Conservation (phyloP, 352 stramenopile genomes). For the Phytophthora pisi region DNA sequence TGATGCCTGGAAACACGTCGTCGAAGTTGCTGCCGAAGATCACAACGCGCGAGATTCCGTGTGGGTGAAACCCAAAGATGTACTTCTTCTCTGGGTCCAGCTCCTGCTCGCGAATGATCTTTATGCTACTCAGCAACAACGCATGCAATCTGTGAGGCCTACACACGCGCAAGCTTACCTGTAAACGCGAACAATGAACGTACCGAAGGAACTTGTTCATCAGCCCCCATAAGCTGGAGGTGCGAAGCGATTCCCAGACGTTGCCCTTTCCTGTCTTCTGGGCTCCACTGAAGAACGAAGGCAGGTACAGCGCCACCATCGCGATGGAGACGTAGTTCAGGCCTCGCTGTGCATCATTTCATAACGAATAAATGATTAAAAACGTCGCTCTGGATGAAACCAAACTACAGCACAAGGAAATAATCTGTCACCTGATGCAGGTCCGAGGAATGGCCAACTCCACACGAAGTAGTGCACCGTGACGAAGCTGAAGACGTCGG, state of each 20-base stretch:
- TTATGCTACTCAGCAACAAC: constrained; percentile 23
- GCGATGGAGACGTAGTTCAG: constrained; percentile 43
- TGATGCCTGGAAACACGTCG: constrained; percentile 35
- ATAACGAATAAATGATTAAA: background rate
- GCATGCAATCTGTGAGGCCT: too few species aligned
- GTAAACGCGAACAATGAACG: background rate
- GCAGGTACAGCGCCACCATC: constrained; percentile 44
- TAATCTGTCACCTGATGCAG: constrained; percentile 32
- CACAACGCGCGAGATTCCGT: constrained; percentile 52
- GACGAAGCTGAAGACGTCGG: constrained; percentile 41
- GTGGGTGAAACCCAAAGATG: constrained; percentile 56
- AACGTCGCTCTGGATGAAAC: background rate
- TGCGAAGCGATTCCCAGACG: constrained; percentile 40
- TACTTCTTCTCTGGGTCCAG: constrained; percentile 45
- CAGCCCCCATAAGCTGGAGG: constrained; percentile 39
- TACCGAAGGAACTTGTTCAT: constrained; percentile 42
- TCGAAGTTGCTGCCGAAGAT: constrained; percentile 50
- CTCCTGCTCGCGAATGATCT: constrained; percentile 41
- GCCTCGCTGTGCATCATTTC: constrained; percentile 19
- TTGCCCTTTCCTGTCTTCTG: constrained; percentile 41
- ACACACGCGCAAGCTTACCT: background rate
- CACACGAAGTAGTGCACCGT: constrained; percentile 56
- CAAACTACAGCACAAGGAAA: background rate
- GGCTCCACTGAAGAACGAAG: constrained; percentile 46
- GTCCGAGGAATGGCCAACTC: constrained; percentile 28